Base-by-base conservation (phyloP, 2,329 filamentous ascomycete species). In the Xylaria sp. region DNA sequence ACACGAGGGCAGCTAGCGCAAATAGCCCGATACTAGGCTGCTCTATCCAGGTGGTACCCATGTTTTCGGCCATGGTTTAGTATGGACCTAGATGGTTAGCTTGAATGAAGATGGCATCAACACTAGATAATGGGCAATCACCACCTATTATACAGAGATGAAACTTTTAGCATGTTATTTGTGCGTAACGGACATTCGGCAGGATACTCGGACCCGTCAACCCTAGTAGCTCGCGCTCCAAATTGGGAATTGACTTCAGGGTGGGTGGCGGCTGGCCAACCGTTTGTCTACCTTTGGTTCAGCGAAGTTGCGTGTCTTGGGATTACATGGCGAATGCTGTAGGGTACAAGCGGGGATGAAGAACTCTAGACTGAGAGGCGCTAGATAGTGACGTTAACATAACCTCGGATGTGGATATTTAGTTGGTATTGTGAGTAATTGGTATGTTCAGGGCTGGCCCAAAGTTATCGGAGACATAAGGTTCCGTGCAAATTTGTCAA, bases 21-120 rank as follows among this genome's bases (percentile, higher is more conserved):
- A 67, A 67, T 27, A 49, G 62, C 41, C 65, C 54, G 27, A 64
- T 38, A 40, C 52, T 65, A 29, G 66, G 61, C 60, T 38, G 60
- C 52, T 47, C 62, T 41, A 38, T 46, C 51, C 60, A 68, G 23
- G 51, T 31, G 17, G 37, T 9, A 17, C 52, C 58, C 23, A 48
- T 37, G 6, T 47, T 62, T 29, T 19, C 54, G 15, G 55, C 35
- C 54, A 54, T 59, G 21, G 23, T 62, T 25, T 41, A 8, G 40
- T 15, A n/a, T 17, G 13, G 21, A 38, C 25, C 15, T 25, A 33
- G 11, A 13, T 17, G 21, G 5, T 33, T 11, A 5, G 17, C 23
- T 49, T n/a, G n/a, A 23, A 33, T 23, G 17, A n/a, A 6, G 10
- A 48, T 2, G 15, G 25, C 17, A 29, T 23, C 37, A n/a, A n/a